These are phyloP conservation scores for Sarcocystis neurona DNA, from an alignment of 169 alveolate genomes.

Conservation along the genomic window DNA sequence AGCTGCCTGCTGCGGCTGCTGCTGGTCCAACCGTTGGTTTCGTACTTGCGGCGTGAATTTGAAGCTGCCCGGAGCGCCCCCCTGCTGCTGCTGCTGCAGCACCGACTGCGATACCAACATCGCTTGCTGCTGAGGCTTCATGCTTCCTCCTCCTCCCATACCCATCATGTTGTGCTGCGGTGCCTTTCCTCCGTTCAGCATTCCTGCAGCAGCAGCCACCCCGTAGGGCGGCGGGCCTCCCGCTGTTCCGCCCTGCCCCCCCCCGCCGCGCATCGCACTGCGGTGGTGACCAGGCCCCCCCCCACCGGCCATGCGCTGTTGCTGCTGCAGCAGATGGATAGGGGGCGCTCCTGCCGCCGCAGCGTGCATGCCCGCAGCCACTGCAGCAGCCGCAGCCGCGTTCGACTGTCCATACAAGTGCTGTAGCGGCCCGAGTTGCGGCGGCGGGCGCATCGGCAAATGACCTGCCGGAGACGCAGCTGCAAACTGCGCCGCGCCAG, in stretches of 20 bases:
- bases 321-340: constrained; percentile 41
- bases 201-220: background rate
- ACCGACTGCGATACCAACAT: too few relatives aligned
- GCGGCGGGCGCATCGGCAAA: constrained; percentile 46
- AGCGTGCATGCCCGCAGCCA: constrained; percentile 38
- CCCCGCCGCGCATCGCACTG: constrained; percentile 39
- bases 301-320: constrained; percentile 33
- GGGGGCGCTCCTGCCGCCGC: constrained; percentile 43
- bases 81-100: constrained; percentile 57
- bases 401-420: constrained; percentile 56
- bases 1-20: constrained; percentile 46
- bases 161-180: background rate
- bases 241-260: constrained; percentile 41
- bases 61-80: constrained; percentile 50
- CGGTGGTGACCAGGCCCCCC: constrained; percentile 43
- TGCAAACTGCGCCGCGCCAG: constrained; percentile 38
- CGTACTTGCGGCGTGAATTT: constrained; percentile 68
- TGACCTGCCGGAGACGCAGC: too few relatives aligned
- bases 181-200: background rate
- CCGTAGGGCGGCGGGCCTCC: constrained; percentile 19
- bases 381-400: constrained; percentile 60
- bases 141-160: constrained; percentile 8
- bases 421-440: constrained; percentile 51
- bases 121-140: too few relatives aligned
- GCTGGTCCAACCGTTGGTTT: constrained; percentile 63